A percentile compares a stretch with the other conserved stretches of the same genome.
Conservation (phyloP, 2,329 filamentous ascomycete species). For the Tolypocladium guangdongense region DNA sequence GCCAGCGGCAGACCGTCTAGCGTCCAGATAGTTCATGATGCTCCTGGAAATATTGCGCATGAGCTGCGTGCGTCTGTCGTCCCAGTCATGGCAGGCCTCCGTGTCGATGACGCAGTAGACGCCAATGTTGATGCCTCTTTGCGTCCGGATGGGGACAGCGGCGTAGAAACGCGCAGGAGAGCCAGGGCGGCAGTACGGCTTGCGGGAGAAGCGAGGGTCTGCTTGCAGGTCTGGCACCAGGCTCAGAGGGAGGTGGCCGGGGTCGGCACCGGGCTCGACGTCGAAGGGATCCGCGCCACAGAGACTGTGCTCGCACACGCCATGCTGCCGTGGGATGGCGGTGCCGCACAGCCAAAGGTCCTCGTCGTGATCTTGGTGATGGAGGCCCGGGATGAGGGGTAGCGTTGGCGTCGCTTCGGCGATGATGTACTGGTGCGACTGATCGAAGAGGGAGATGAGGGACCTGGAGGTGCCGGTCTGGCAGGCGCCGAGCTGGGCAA, state of each 20-base stretch:
- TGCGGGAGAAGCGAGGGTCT: conserved; percentile 17
- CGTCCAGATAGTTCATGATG: conserved; percentile 26
- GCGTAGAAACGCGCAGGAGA: conserved; percentile 25
- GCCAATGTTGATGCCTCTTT: conserved; percentile 30
- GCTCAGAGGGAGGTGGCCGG: conserved; percentile 17
- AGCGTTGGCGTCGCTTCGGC: conserved; percentile 36
- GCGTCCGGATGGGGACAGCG: conserved; percentile 28
- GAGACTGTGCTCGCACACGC: conserved; percentile 18
- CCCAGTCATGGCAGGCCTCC: conserved; percentile 9
- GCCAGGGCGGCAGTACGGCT: conserved; percentile 13
- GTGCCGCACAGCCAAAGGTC: conserved; percentile 18
- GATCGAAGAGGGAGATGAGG: conserved; percentile 41
- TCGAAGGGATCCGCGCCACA: neutral
- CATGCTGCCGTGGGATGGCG: conserved; percentile 17
- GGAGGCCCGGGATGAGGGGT: conserved; percentile 17
- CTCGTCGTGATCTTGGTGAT: conserved; percentile 1
- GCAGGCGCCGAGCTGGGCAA: conserved; percentile 37
- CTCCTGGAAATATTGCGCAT: conserved; percentile 17
- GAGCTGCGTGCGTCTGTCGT: conserved; percentile 12
- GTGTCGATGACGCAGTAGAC: conserved; percentile 22
- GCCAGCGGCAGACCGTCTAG: conserved; percentile 12
- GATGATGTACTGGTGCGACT: conserved; percentile 34
- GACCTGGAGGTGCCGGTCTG: conserved; percentile 30
- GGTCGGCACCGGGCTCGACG: neutral
- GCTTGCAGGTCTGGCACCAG: conserved; percentile 21